Base-by-base conservation (phyloP, 208 protist species). In the Phytomonas sp. region DNA sequence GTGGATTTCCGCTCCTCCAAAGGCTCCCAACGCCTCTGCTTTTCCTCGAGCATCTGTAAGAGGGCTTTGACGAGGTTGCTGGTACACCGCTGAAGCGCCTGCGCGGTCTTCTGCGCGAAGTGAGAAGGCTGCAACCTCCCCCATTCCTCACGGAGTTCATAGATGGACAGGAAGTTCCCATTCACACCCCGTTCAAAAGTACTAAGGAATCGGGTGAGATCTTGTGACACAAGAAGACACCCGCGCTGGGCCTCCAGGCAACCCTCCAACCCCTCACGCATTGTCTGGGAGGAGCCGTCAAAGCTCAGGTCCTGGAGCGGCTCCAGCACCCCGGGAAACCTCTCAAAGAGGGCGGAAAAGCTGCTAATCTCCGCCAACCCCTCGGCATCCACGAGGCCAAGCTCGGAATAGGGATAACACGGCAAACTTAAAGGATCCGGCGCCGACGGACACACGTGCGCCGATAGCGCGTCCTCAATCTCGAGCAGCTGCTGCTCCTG, bases 61-160 rank as follows among this genome's bases (percentile, higher is more conserved):
- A 88, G 59, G 10, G 73, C 77, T 8, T 70, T 77, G 42, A 73
- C 71, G 34, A 91, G 70, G 37, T 32, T 42, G 4, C 72, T 74
- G 14, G 73, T 63, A 62, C 78, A 73, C 11, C 73, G 73, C 8
- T 61, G 66, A 49, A 91, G 62, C 52, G 71, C 61, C 19, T 76
- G 67, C 14, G 71, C 72, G 11, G 82, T 71, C 3, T 67, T 60
- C 3, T 71, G 69, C 6, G 70, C 78, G 40, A 91, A 88, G 33
- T 76, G 78, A 6, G 78, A 78, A 12, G 86, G 74, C 26, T 65
- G 40, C 34, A 82, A 78, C 72, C 77, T 84, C 49, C 37, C 63
- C 86, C 86, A 91, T 71, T 88, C 78, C 67, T 88, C 86, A 1
- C 73, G 73, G 63, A 91, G 69, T 75, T 91, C 86, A 10, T 61